Evolutionary conservation across 1,284 basidiomycete genomes (phyloP).

Genomic region (Waitea zeae): DNA sequence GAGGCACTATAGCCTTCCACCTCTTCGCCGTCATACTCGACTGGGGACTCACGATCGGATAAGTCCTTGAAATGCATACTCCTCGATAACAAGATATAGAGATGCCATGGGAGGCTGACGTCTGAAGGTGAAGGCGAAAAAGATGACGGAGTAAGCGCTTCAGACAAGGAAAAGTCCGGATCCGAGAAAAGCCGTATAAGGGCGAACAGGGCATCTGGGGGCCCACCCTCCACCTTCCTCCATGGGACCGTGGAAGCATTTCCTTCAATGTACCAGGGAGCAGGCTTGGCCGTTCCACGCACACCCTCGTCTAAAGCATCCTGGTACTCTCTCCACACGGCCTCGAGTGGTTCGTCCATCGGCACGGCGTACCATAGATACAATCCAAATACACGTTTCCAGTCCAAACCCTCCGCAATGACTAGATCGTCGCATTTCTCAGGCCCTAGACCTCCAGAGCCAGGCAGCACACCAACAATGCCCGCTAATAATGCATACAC

Average conservation of each 20-base stretch:
- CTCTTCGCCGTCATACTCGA: constrained; percentile 20
- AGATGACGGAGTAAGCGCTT: constrained; percentile 47
- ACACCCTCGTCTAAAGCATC: constrained; percentile 22
- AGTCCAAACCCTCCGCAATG: constrained; percentile 76
- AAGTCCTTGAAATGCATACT: constrained; percentile 77
- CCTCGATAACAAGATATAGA: constrained; percentile 78
- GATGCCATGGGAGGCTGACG: constrained; percentile 81
- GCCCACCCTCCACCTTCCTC: not conserved
- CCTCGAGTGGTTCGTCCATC: constrained; percentile 54
- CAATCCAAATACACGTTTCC: constrained; percentile 89
- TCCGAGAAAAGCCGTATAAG: constrained; percentile 71
- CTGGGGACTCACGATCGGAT: constrained; percentile 49
- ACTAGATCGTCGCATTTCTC: constrained; percentile 49
- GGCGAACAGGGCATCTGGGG: constrained; percentile 64
- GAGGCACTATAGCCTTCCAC: constrained; percentile 62
- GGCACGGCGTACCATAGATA: constrained; percentile 81
- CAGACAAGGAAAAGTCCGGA: constrained; percentile 44
- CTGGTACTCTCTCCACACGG: constrained; percentile 59
- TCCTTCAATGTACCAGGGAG: too few relatives aligned
- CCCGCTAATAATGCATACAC: constrained; percentile 83
- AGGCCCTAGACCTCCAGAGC: constrained; percentile 32
- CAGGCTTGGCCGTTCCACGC: too few relatives aligned
- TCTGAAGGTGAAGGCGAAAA: constrained; percentile 68
- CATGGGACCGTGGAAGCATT: too few relatives aligned
- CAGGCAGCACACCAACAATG: constrained; percentile 46